Evolutionary conservation across 2,329 filamentous ascomycete genomes (phyloP).

Genomic region (Coleophoma eucalyptorum): DNA sequence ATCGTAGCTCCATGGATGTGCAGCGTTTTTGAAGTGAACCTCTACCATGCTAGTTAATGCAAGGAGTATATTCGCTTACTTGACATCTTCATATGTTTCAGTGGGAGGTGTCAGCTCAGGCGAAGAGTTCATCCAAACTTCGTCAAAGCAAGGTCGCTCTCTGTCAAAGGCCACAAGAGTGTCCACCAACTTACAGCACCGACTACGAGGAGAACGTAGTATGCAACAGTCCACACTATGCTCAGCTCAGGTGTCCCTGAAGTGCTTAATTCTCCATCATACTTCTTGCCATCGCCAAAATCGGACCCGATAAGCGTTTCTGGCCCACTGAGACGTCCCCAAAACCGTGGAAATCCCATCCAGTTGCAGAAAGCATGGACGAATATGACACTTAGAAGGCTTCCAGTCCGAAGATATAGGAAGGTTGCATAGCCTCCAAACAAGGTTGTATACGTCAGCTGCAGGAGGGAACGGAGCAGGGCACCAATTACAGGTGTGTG

Average conservation of each 20-base stretch:
- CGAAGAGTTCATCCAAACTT: slow-evolving; percentile 13
- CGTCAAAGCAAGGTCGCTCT: slow-evolving; percentile 49
- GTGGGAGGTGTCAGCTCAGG: no score
- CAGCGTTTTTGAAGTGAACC: no score
- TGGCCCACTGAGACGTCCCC: slow-evolving; percentile 63
- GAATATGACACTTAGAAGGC: slow-evolving; percentile 68
- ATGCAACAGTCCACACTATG: slow-evolving; percentile 67
- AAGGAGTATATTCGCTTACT: no score
- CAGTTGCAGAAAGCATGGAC: slow-evolving; percentile 91
- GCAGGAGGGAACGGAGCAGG: slow-evolving; percentile 70
- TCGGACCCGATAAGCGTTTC: slow-evolving; percentile 17
- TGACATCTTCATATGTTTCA: no score
- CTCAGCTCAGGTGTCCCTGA: slow-evolving; percentile 27
- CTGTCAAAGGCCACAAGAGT: slow-evolving; percentile 68
- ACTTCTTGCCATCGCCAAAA: slow-evolving; percentile 32
- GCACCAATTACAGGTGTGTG: slow-evolving; percentile 59
- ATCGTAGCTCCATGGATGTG: no score
- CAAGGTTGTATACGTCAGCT: slow-evolving; percentile 85
- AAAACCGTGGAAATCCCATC: slow-evolving; percentile 83
- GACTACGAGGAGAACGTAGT: slow-evolving; percentile 71
- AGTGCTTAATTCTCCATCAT: slow-evolving; percentile 27
- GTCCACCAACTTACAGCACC: slow-evolving; percentile 71
- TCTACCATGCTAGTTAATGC: no score
- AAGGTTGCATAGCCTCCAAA: slow-evolving; percentile 95
- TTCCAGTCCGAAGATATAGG: slow-evolving; percentile 80